A percentile compares a stretch with the other conserved stretches of the same genome.
Conservation (phyloP, 805 yeast species). For the Sugiyamaella mastotermitis region DNA sequence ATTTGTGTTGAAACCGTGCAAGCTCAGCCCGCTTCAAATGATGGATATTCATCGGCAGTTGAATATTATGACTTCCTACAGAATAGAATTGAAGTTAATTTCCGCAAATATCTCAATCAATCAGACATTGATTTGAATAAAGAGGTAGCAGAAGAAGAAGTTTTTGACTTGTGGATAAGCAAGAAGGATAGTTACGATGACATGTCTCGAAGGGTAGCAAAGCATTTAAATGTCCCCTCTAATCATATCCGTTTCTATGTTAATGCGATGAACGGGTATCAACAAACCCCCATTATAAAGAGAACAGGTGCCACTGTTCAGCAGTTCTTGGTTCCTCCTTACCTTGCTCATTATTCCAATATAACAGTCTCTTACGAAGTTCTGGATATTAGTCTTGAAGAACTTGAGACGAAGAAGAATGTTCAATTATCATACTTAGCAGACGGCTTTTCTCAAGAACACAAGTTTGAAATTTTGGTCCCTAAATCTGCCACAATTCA, state of each 20-base stretch:
- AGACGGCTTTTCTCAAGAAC: conserved; percentile 64
- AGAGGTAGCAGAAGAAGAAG: conserved; percentile 24
- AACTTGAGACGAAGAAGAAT: conserved; percentile 68
- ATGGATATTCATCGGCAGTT: conserved; percentile 17
- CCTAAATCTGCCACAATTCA: conserved; percentile 46
- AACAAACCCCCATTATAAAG: conserved; percentile 32
- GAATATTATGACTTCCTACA: conserved; percentile 30
- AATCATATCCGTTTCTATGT: conserved; percentile 61
- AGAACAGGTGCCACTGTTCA: conserved; percentile 34
- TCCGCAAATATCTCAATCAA: conserved; percentile 17
- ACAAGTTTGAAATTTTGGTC: conserved; percentile 61
- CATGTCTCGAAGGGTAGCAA: conserved; percentile 57
- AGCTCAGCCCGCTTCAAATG: conserved; percentile 9
- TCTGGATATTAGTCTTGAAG: conserved; percentile 65
- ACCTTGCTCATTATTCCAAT: conserved; percentile 9
- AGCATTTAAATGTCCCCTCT: conserved; percentile 47
- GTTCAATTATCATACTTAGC: conserved; percentile 68
- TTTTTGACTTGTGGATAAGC: conserved; percentile 56
- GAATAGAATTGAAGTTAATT: conserved; percentile 25
- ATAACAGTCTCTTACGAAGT: conserved; percentile 61
- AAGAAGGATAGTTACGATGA: conserved; percentile 51
- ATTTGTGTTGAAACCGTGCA: conserved; percentile 28
- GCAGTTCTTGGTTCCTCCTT: conserved; percentile 20
- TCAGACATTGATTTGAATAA: conserved; percentile 8
- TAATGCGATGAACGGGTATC: conserved; percentile 48